These are phyloP conservation scores for Sporothrix phasma DNA, from an alignment of 2,329 filamentous ascomycete genomes.

Conservation along the genomic window DNA sequence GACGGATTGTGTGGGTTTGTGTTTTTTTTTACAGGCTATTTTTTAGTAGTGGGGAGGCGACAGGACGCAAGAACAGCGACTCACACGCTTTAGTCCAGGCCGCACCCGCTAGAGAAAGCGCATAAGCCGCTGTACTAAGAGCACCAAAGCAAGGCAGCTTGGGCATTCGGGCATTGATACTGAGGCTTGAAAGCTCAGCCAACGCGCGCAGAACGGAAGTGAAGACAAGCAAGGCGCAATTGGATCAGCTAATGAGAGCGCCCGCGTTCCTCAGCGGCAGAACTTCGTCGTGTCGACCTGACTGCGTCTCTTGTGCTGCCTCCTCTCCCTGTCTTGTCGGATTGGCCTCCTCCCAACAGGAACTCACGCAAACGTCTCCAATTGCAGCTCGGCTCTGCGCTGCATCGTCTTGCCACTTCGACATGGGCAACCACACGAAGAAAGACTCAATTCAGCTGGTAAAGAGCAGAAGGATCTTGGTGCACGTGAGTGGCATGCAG, in stretches of 20 bases:
- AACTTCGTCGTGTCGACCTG: neutral
- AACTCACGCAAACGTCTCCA: too few relatives aligned
- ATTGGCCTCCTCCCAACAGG: too few relatives aligned
- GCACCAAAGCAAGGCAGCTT: neutral
- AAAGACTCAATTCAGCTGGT: neutral
- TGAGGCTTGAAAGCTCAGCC: too few relatives aligned
- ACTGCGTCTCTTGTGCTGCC: neutral
- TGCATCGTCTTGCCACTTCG: neutral
- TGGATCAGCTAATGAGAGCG: slow-evolving; percentile 2
- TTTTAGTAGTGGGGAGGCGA: slow-evolving; percentile 10
- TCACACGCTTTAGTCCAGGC: neutral
- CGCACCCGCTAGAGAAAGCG: neutral
- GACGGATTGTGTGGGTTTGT: slow-evolving; percentile 1
- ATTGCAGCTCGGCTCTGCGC: neutral
- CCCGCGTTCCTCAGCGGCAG: slow-evolving; percentile 1
- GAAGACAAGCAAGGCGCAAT: slow-evolving; percentile 7
- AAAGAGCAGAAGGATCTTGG: neutral
- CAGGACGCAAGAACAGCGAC: slow-evolving; percentile 6
- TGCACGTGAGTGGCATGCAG: slow-evolving; percentile 6
- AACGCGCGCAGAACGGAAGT: neutral
- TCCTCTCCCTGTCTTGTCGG: neutral
- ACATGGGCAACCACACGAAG: too few relatives aligned
- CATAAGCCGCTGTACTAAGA: neutral
- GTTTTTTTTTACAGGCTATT: slow-evolving; percentile 9
- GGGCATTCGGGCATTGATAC: too few relatives aligned